Evolutionary conservation across 352 stramenopile species (phyloP), one percentile per base, ranked within the genome.

Genomic region (Aphanomyces cochlioides): DNA sequence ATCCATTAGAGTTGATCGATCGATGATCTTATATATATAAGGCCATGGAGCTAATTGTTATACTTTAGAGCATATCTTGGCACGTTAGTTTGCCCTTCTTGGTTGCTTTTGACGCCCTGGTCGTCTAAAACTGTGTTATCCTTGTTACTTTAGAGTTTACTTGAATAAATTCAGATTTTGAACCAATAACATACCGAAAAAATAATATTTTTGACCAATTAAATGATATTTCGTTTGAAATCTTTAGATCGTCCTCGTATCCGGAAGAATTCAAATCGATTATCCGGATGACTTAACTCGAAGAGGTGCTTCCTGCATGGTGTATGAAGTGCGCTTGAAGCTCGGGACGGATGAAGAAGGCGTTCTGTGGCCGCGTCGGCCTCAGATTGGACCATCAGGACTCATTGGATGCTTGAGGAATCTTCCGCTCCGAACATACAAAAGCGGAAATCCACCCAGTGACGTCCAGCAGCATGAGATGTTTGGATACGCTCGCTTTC

Each of bases 381-480:
- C 85, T 50, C 75, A 92, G 15, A 77, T 93, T 57, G 92, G 85
- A 60, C 76, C 77, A 56, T 83, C 83, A 41, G 85, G 84, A 2
- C 69, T 95, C 43, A 77, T 95, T 17, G 88, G 85, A 19, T 81
- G 77, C 64, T 69, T 92, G 6, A 75, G 79, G 60, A 95, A 93
- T 69, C 74, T 92, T 45, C 81, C 82, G 1, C 36, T 73, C 13
- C 69, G 77, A 47, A 85, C 80, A n/a, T 79, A 78, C 74, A 82
- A 92, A 70, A 80, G 79, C 67, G 74, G 69, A 4, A 19, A 58
- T 19, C 15, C 50, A 58, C 17, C 8, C 15, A 19, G 8, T 36
- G 8, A 8, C 10, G 68, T 77, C 7, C 73, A 81, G 12, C 47
- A 34, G 56, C 15, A 63, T 41, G 60, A 21, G 10, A 15, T 10